A percentile compares a stretch with the other conserved stretches of the same genome.
Conservation (phyloP, 352 stramenopile genomes). For the Phytopythium oedochilum region DNA sequence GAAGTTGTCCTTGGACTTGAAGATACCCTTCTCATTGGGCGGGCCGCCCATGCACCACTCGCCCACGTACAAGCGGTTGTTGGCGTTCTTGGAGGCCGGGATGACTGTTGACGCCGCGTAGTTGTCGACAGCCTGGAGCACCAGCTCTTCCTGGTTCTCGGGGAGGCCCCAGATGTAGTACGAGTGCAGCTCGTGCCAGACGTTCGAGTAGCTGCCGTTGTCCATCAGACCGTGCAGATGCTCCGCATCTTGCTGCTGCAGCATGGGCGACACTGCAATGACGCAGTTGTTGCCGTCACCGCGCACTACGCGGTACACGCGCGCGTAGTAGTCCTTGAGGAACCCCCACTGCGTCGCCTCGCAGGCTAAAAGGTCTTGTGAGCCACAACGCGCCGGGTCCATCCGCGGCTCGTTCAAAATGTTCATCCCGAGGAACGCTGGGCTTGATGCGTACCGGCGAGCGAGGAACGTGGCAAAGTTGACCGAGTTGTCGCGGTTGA, state of each 20-base stretch:
- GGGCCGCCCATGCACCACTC: constrained; percentile 47
- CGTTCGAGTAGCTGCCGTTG: constrained; percentile 23
- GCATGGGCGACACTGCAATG: constrained; percentile 27
- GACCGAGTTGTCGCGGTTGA: constrained; percentile 31
- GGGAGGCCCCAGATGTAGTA: constrained; percentile 54
- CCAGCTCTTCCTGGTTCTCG: constrained; percentile 12
- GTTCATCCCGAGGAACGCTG: constrained; percentile 41
- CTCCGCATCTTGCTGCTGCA: constrained; percentile 25
- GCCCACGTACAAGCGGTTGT: too few relatives aligned
- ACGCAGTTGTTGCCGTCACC: constrained; percentile 46
- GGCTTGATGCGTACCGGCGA: constrained; percentile 29
- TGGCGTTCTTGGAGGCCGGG: constrained; percentile 21
- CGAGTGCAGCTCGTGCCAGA: constrained; percentile 54
- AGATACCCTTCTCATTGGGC: constrained; percentile 14
- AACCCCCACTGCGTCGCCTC: too few relatives aligned
- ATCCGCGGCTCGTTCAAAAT: constrained; percentile 53
- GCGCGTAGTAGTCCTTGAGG: constrained; percentile 31
- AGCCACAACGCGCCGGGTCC: constrained; percentile 13
- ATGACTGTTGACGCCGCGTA: constrained; percentile 14
- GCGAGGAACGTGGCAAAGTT: constrained; percentile 34
- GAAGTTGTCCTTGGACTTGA: constrained; percentile 23
- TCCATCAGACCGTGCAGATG: constrained; percentile 9
- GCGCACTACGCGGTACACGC: constrained; percentile 24
- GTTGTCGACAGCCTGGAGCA: constrained; percentile 14
- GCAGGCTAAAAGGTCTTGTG: too few relatives aligned